Conservation (phyloP, 768 basidiomycete genomes). For the Leccinum subgranulosum region DNA sequence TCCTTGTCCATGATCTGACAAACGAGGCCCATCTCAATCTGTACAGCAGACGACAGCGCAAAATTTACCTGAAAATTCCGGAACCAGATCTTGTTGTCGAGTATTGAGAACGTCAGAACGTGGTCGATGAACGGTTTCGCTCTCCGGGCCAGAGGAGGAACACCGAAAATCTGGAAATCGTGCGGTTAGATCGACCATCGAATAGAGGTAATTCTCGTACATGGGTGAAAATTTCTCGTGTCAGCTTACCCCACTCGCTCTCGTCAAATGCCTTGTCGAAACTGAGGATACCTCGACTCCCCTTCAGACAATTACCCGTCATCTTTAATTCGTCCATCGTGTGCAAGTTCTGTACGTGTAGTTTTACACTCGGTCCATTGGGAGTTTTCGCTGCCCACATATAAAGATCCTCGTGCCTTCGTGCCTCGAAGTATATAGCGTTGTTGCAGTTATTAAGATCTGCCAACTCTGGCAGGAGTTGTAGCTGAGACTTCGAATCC, state of each 20-base stretch:
- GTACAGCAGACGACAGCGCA: neutral
- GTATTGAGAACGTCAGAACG: conserved; percentile 91
- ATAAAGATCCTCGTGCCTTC: conserved; percentile 93
- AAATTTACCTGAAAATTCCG: conserved; percentile 89
- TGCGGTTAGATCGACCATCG: conserved; percentile 1
- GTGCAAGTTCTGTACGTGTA: conserved; percentile 98
- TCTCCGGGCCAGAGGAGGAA: conserved; percentile 85
- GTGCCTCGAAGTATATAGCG: conserved; percentile 93
- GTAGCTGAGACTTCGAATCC: conserved; percentile 92
- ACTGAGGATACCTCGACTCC: conserved; percentile 85
- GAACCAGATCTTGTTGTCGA: conserved; percentile 98
- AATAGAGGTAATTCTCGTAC: conserved; percentile 42
- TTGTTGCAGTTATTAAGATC: conserved; percentile 99
- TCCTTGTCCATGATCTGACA: conserved; percentile 92
- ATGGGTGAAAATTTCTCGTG: conserved; percentile 93
- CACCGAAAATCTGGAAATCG: conserved; percentile 79
- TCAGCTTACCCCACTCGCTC: conserved; percentile 79
- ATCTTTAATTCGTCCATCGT: conserved; percentile 99
- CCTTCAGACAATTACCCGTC: conserved; percentile 98
- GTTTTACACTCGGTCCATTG: conserved; percentile 94
- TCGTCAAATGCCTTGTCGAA: conserved; percentile 92
- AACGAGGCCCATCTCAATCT: neutral
- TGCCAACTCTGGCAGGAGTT: conserved; percentile 91
- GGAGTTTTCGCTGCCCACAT: conserved; percentile 96
- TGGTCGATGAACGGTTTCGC: conserved; percentile 99